Evolutionary conservation across 768 basidiomycete genomes (phyloP).

Genomic region (Suillus paluster): DNA sequence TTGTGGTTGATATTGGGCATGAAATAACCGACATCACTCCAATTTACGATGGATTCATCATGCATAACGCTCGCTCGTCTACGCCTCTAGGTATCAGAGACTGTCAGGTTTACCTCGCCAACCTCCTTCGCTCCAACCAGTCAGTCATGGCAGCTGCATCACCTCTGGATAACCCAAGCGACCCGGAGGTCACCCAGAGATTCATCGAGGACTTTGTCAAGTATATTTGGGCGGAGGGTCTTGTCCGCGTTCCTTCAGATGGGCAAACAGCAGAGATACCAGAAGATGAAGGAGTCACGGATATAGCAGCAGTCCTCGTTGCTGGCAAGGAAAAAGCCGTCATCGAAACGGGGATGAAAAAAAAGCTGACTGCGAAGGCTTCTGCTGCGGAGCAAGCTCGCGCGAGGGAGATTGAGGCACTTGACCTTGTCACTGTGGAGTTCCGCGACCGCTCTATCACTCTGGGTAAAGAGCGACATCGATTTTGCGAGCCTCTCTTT

Average conservation of each 20-base stretch:
- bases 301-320: constrained; percentile 88
- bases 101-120: constrained; percentile 77
- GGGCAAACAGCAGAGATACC: constrained; percentile 64
- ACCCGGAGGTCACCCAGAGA: constrained; percentile 49
- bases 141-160: constrained; percentile 62
- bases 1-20: constrained; percentile 83
- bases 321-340: constrained; percentile 91
- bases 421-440: constrained; percentile 79
- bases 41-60: constrained; percentile 72
- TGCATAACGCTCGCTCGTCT: constrained; percentile 56
- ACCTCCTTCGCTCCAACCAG: constrained; percentile 71
- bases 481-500: constrained; percentile 90
- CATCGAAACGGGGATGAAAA: constrained; percentile 84
- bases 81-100: constrained; percentile 69
- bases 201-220: constrained; percentile 67
- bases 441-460: constrained; percentile 75
- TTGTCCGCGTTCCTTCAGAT: constrained; percentile 74
- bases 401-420: constrained; percentile 79
- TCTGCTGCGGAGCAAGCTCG: constrained; percentile 82
- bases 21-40: constrained; percentile 79
- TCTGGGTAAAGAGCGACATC: constrained; percentile 85
- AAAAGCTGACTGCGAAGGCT: constrained; percentile 70
- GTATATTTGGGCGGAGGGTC: constrained; percentile 64
- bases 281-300: constrained; percentile 86
- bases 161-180: constrained; percentile 52